A percentile compares a stretch with the other conserved stretches of the same genome.
phyloP scores from a whole-genome alignment of 2,329 filamentous ascomycete species.

The Trichoderma afroharzianum region DNA sequence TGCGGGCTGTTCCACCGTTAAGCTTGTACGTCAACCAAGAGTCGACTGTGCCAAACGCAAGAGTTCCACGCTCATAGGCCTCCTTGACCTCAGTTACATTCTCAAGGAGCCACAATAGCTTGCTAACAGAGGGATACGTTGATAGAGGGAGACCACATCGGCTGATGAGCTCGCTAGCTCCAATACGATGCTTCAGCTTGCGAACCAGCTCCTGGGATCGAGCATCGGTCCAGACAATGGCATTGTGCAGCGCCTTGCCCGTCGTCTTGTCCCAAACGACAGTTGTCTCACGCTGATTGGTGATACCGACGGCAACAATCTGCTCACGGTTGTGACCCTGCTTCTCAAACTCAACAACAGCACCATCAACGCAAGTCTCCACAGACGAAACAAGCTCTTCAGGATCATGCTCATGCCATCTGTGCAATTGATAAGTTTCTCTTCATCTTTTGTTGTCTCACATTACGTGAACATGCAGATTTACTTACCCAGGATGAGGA shows the following conservation, averaged over 20 bases:
- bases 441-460: neutral
- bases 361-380: slow-evolving; percentile 70
- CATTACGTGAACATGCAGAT: neutral
- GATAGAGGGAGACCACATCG: slow-evolving; percentile 75
- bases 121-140: slow-evolving; percentile 76
- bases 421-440: slow-evolving; percentile 30
- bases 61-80: slow-evolving; percentile 66
- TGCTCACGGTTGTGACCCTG: slow-evolving; percentile 63
- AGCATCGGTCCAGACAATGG: slow-evolving; percentile 85
- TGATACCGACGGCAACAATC: slow-evolving; percentile 74
- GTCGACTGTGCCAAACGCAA: slow-evolving; percentile 79
- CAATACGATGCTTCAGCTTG: slow-evolving; percentile 63
- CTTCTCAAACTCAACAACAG: slow-evolving; percentile 64
- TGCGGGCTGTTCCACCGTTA: slow-evolving; percentile 63
- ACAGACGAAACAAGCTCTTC: slow-evolving; percentile 70
- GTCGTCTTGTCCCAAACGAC: slow-evolving; percentile 76
- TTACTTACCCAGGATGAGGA: slow-evolving; percentile 65
- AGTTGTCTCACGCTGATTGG: slow-evolving; percentile 80
- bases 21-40: slow-evolving; percentile 78
- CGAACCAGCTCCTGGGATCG: slow-evolving; percentile 68
- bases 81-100: slow-evolving; percentile 64
- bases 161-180: slow-evolving; percentile 62
- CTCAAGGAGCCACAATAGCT: slow-evolving; percentile 72
- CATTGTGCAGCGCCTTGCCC: slow-evolving; percentile 73
- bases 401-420: slow-evolving; percentile 84